Percentiles rank a stretch among this genome's conserved stretches.
Evolutionary conservation across 441 rosid genomes (phyloP).

Genomic region (Adansonia grandidieri): DNA sequence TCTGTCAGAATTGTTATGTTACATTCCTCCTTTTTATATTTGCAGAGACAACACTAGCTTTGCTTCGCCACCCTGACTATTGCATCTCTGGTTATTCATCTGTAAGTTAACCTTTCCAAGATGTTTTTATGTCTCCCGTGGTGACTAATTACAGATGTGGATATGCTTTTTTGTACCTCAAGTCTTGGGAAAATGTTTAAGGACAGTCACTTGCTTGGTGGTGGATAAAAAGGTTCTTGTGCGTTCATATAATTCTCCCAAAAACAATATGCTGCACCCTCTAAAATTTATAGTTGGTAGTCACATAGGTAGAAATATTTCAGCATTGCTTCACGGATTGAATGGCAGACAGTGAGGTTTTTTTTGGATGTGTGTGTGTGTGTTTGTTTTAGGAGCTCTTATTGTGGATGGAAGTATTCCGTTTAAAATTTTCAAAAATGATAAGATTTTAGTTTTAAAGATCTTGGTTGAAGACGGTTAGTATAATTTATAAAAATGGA

Average conservation of each 20-base stretch:
- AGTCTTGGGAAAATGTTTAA: neutral
- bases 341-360: neutral
- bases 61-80: conserved; percentile 91
- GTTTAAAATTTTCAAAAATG: neutral
- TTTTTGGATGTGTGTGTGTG: neutral
- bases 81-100: conserved; percentile 92
- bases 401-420: neutral
- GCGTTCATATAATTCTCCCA: neutral
- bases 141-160: neutral
- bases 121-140: neutral
- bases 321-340: conserved; percentile 1
- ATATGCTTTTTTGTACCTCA: neutral
- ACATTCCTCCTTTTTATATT: conserved; percentile 19
- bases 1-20: neutral
- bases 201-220: neutral
- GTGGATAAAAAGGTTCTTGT: neutral
- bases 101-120: conserved; percentile 53
- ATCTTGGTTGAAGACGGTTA: neutral
- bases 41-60: conserved; percentile 83
- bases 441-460: conserved; percentile 10
- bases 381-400: neutral
- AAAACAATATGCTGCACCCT: neutral
- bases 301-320: neutral
- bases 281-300: neutral
- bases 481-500: neutral